Evolutionary conservation across 257 asterid genomes (phyloP), one percentile per base, ranked within the genome.

Genomic region (Jaltomata sinuosa): DNA sequence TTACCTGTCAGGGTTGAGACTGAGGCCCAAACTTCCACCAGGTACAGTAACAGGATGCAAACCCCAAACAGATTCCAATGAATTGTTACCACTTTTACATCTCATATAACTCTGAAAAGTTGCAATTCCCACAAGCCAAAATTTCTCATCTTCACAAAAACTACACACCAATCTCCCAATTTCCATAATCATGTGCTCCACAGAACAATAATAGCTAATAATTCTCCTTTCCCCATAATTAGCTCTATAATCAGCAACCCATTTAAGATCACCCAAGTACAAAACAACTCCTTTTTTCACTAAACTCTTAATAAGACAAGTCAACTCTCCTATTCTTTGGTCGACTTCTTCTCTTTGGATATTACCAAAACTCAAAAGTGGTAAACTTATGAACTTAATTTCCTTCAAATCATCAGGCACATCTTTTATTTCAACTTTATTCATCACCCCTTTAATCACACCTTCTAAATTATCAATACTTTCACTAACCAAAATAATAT

Each of bases 121-220:
- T 59, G 97, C 98, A 27, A 94, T 89, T 79, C 98, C 99, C 90
- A 95, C 77, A 5, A 95, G 79, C 97, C 98, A 92, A 87, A 92
- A 86, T 80, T 79, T 91, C 18, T 93, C 94, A 34, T 32, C 68
- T 80, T 94, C 94, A 42, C 90, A 90, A 21, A 90, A 52, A 10
- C 89, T 92, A 85, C 89, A 88, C 3, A 89, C 83, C 68, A 95
- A 83, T 74, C 93, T 91, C 6, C 95, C 95, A 54, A 94, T 49
- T 87, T 95, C 99, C 94, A 87, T 91, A 16, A 94, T 91, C 97
- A 92, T 86, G 82, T 95, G 96, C 84, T 94, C 97, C 80, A 95
- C 95, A 11, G 96, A 91, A 69, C 97, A 90, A 84, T 94, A 91
- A 74, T 87, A 90, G 34, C 59, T 72, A 57, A 84, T 88, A 49